phyloP scores from a whole-genome alignment of 2,329 filamentous ascomycete genomes.

The Arthrobotrys iridis region DNA sequence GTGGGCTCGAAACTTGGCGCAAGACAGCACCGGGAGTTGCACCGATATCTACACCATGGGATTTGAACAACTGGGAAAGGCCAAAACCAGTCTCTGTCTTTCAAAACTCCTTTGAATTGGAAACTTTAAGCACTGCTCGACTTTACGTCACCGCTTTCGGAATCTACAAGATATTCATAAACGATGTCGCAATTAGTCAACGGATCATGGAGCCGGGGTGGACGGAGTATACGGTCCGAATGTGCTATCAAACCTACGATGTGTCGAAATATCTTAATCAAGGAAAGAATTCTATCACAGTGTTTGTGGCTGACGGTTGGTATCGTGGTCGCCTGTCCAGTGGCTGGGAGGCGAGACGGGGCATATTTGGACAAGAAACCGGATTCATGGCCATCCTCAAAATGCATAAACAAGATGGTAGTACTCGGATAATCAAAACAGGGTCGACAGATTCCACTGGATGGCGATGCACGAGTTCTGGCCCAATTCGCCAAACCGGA shows the following conservation, averaged over 20 bases:
- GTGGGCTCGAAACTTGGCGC: slow-evolving; percentile 11
- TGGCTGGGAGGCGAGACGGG: slow-evolving; percentile 33
- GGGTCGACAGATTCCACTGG: slow-evolving; percentile 16
- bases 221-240: slow-evolving; percentile 31
- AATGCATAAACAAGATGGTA: background rate
- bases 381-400: slow-evolving; percentile 30
- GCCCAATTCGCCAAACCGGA: slow-evolving; percentile 25
- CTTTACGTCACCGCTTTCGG: slow-evolving; percentile 31
- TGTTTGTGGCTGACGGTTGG: slow-evolving; percentile 35
- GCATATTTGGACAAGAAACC: slow-evolving; percentile 29
- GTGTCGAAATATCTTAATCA: background rate
- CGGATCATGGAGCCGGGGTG: slow-evolving; percentile 36
- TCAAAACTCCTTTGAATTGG: slow-evolving; percentile 4
- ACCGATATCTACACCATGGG: slow-evolving; percentile 30
- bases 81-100: slow-evolving; percentile 29
- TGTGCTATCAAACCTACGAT: slow-evolving; percentile 41
- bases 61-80: slow-evolving; percentile 15
- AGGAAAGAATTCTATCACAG: slow-evolving; percentile 11
- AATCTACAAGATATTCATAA: slow-evolving; percentile 33
- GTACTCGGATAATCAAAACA: background rate
- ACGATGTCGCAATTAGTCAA: slow-evolving; percentile 18
- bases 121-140: background rate
- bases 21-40: slow-evolving; percentile 4
- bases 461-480: slow-evolving; percentile 34
- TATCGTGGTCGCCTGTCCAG: slow-evolving; percentile 39